Evolutionary conservation across 179 eudicot species (phyloP), one percentile per base, ranked within the genome.

Genomic region (Patellifolia procumbens): DNA sequence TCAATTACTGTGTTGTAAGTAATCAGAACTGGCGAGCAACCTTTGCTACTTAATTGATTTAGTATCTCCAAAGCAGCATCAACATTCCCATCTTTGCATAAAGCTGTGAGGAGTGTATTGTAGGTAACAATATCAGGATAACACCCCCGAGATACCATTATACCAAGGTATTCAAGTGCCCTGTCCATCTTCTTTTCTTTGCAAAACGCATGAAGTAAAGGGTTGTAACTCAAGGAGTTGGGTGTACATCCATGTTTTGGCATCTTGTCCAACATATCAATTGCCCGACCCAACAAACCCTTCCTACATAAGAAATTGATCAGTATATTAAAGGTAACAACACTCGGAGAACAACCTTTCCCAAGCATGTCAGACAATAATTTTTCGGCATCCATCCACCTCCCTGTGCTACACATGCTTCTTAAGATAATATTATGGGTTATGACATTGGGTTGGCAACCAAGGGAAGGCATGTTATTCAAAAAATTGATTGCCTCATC

Each of bases 371-470:
- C 96, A 8, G 90, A 72, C 78, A 92, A 82, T 0, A 94, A 79
- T 68, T 84, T 91, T 85, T 91, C 94, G 2, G 96, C 96, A 70
- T 92, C 98, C 90, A 87, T 84, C 98, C 98, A 94, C 85, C 96
- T 88, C 42, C 94, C 97, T 0, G 86, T 84, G 74, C 91, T 88
- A 82, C 96, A 92, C 92, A 94, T 85, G 79, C 91, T 86, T 35
- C 96, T 82, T 61, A 94, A 76, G 65, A 94, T 78, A 17, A 89
- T 94, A 66, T 91, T 92, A 63, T 94, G 86, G 0, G 94, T 92
- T 64, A 92, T 85, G 17, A 89, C 96, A 81, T 92, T 86, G 3
- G 98, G 97, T 64, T 88, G 94, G 83, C 96, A 92, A 31, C 91
- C 97, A 56, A 89, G 79, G 0, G 86, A 82, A 11, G 89, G 81